Evolutionary conservation across 371 early-diverging fungal species (phyloP).

Genomic region (Mortierella sp.): DNA sequence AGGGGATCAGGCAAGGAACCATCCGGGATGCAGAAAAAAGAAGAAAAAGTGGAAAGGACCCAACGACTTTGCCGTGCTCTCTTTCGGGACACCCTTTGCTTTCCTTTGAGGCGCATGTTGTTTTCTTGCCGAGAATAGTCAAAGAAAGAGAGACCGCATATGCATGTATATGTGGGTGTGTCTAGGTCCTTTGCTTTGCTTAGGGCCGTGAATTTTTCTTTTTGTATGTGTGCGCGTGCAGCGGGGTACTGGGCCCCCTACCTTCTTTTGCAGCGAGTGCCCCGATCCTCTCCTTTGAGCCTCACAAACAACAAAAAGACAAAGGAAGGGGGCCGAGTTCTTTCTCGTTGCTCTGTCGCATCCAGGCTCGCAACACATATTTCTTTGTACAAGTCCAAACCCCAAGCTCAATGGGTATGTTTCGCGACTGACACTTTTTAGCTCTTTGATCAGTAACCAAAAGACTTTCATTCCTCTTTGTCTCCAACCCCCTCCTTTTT

Average conservation of each 20-base stretch:
- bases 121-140: background rate
- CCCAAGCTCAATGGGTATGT: too few relatives aligned
- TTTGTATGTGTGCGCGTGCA: background rate
- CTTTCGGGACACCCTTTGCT: background rate
- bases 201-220: background rate
- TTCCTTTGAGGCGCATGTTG: background rate
- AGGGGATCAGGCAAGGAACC: background rate
- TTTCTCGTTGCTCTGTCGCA: background rate
- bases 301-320: background rate
- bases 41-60: too few relatives aligned
- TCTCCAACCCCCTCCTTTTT: background rate
- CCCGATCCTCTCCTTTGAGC: slow-evolving; percentile 5
- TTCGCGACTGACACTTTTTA: too few relatives aligned
- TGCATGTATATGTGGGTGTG: background rate
- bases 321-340: background rate
- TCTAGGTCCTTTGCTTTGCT: background rate
- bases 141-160: background rate
- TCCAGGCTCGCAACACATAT: background rate
- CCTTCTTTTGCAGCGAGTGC: background rate
- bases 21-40: background rate
- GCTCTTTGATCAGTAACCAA: too few relatives aligned
- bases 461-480: too few relatives aligned
- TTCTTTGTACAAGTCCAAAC: background rate
- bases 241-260: background rate
- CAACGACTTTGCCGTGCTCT: background rate